Percentiles rank a stretch among this genome's conserved stretches.
Conservation (phyloP, 2,329 filamentous ascomycete species). For the Fusarium sp. region DNA sequence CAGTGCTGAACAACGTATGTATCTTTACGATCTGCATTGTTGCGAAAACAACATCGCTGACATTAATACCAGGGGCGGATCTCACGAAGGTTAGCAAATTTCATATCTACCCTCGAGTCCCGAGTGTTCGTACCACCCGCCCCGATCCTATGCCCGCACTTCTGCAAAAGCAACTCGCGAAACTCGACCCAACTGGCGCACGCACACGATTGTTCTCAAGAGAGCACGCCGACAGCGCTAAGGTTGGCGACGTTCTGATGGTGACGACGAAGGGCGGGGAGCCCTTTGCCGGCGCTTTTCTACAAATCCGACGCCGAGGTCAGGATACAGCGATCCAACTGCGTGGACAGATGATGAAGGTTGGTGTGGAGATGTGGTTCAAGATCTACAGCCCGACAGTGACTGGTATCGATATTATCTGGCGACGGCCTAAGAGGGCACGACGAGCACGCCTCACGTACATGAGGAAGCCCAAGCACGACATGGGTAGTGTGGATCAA, state of each 20-base stretch:
- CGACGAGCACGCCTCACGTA: constrained; percentile 89
- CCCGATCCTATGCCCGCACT: constrained; percentile 75
- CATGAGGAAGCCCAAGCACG: constrained; percentile 87
- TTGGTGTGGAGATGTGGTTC: constrained; percentile 96
- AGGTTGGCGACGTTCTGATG: constrained; percentile 89
- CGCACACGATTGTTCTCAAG: constrained; percentile 83
- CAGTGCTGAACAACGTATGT: constrained; percentile 50
- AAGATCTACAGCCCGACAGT: constrained; percentile 94
- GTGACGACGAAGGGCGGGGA: constrained; percentile 83
- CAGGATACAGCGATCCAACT: constrained; percentile 89
- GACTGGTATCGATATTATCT: constrained; percentile 91
- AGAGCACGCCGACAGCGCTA: constrained; percentile 79
- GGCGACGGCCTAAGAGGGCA: constrained; percentile 83
- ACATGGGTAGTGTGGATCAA: constrained; percentile 85
- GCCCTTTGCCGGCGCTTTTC: constrained; percentile 87
- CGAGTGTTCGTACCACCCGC: constrained; percentile 63
- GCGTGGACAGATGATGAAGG: constrained; percentile 83
- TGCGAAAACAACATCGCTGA: constrained; percentile 16
- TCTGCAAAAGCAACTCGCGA: constrained; percentile 72
- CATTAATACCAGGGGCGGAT: constrained; percentile 44
- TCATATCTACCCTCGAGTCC: constrained; percentile 64
- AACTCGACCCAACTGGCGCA: constrained; percentile 85
- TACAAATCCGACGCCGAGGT: constrained; percentile 87
- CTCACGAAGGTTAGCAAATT: constrained; percentile 52
- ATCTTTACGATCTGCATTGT: background rate